Evolutionary conservation across 768 basidiomycete species (phyloP), one percentile per base, ranked within the genome.

Genomic region (Mycena alexandri): DNA sequence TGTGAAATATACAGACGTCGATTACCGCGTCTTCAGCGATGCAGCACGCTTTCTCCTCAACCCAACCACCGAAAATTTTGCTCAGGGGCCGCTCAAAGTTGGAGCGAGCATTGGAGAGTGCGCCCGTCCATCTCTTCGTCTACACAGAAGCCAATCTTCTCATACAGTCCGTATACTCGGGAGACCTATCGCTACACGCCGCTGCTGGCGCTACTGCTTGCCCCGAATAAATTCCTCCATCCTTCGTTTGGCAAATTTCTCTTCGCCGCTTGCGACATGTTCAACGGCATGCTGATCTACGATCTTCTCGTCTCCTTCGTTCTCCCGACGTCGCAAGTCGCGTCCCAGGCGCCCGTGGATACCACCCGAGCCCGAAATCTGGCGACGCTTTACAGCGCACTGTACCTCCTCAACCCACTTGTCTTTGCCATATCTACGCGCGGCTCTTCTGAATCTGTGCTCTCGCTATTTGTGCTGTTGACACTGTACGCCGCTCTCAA

Each of bases 111-210:
- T 94, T 47, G 95, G 96, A 79, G 89, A 93, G 96, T 97, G 76
- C 82, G 94, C 88, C 21, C 43, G 73, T 69, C 51, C 56, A 34
- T 50, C 17, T 57, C 67, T 53, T 68, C 29, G n/a, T 48, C 41
- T 7, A 24, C 25, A 36, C 57, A 59, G 43, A 55, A 64, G 46
- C 44, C 48, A 62, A 75, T 36, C 17, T 36, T 62, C 38, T 64
- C 63, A 69, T 61, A 1, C 73, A 98, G 94, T 75, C 98, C 98
- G 10, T 99, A 99, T 77, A 86, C 84, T 13, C 87, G 98, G 44
- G 88, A 93, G 71, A 99, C 98, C 0, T 99, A 97, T 77, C 93
- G 98, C 21, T 99, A 99, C 78, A 99, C 98, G 0, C 98, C 98
- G 9, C 80, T 99, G 36, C 86, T 99, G 14, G 93, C 98, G 3